Conservation (phyloP, 192 early-diverging fungal species). For the Dissophora globulifera region DNA sequence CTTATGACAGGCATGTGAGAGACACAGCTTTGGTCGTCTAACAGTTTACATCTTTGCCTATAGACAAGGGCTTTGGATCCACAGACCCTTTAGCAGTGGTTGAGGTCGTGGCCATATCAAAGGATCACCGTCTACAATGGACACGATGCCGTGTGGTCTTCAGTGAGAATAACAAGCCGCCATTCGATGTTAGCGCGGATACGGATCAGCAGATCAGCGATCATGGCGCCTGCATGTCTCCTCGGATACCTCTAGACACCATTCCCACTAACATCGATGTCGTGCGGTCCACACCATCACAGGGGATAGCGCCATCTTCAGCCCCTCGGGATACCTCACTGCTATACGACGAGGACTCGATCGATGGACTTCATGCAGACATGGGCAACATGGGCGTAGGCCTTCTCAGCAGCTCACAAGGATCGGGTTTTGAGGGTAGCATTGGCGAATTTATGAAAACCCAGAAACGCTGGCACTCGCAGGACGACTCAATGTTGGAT, state of each 20-base stretch:
- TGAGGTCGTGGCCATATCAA: constrained; percentile 2
- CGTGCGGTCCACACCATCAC: constrained; percentile 7
- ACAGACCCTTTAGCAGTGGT: constrained; percentile 31
- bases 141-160: constrained; percentile 17
- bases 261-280: background rate
- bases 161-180: constrained; percentile 14
- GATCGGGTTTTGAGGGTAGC: constrained; percentile 2
- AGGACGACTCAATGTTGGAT: background rate
- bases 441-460: background rate
- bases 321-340: background rate
- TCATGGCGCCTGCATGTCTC: background rate
- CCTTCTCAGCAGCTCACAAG: constrained; percentile 16
- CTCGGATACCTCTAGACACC: background rate
- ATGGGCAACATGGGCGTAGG: constrained; percentile 14
- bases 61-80: constrained; percentile 28
- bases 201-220: background rate
- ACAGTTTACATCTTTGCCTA: background rate
- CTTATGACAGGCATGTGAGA: background rate
- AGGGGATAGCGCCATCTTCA: background rate
- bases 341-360: constrained; percentile 18
- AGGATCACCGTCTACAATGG: constrained; percentile 26
- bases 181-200: constrained; percentile 5
- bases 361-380: constrained; percentile 16
- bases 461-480: background rate
- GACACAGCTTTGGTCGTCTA: too few species aligned